Conservation (phyloP, 2,329 filamentous ascomycete species). For the Trichoderma guizhouense region DNA sequence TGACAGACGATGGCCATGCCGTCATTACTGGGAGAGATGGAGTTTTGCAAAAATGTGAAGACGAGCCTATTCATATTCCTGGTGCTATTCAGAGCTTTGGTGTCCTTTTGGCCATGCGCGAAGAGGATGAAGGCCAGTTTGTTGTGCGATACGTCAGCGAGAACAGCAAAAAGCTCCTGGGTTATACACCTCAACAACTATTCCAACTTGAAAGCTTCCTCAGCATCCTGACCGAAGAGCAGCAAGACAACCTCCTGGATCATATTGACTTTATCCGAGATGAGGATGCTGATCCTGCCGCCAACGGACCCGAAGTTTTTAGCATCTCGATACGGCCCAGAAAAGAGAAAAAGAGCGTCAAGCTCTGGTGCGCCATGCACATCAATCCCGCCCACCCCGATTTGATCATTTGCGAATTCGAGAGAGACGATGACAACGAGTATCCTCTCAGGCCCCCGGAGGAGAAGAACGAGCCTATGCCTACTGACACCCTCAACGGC, state of each 20-base stretch:
- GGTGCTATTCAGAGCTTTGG: conserved; percentile 81
- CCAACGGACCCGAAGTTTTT: conserved; percentile 83
- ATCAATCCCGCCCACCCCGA: conserved; percentile 65
- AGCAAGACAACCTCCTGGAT: conserved; percentile 77
- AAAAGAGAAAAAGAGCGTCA: conserved; percentile 52
- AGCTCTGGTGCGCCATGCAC: conserved; percentile 87
- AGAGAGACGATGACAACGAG: conserved; percentile 71
- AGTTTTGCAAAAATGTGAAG: conserved; percentile 75
- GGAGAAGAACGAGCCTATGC: conserved; percentile 47
- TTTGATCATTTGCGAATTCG: conserved; percentile 82
- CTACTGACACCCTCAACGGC: conserved; percentile 70
- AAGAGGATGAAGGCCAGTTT: conserved; percentile 65
- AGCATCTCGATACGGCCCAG: conserved; percentile 67
- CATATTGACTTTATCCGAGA: conserved; percentile 86
- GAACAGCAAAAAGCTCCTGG: conserved; percentile 72
- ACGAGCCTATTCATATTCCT: conserved; percentile 86
- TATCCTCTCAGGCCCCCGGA: conserved; percentile 64
- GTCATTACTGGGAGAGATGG: conserved; percentile 77
- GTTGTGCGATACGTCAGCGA: conserved; percentile 74
- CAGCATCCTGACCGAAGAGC: conserved; percentile 80
- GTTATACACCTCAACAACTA: conserved; percentile 71
- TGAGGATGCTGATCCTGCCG: conserved; percentile 69
- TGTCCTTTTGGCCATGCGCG: conserved; percentile 68
- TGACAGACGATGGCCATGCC: conserved; percentile 74
- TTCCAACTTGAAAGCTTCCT: conserved; percentile 73